These are phyloP conservation scores for Asclepias syriaca DNA, from an alignment of 257 asterid genomes.

Conservation along the genomic window DNA sequence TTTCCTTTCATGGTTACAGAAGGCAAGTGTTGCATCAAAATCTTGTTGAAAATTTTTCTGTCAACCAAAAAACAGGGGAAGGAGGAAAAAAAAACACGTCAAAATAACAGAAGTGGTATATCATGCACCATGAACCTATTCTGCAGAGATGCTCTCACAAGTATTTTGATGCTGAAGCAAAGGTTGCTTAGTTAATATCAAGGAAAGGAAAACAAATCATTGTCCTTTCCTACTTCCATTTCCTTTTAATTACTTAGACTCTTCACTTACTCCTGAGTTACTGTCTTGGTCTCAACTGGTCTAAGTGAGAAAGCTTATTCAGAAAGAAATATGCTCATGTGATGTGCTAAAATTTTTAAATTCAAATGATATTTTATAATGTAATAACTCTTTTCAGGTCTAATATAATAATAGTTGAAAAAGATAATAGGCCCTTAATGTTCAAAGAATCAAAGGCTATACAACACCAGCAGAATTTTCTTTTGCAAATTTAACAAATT, in stretches of 20 bases:
- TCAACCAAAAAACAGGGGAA: constrained; percentile 18
- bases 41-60: constrained; percentile 86
- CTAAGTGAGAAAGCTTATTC: neutral
- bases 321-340: neutral
- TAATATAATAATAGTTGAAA: neutral
- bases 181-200: neutral
- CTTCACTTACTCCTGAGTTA: neutral
- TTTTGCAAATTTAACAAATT: neutral
- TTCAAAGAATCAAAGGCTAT: neutral
- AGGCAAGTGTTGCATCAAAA: constrained; percentile 91
- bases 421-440: neutral
- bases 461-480: neutral
- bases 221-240: neutral
- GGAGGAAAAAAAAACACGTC: constrained; percentile 4
- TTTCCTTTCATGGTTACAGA: constrained; percentile 74
- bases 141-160: neutral
- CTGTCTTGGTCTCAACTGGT: neutral
- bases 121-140: neutral
- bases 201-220: neutral
- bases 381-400: neutral
- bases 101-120: constrained; percentile 21
- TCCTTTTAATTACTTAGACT: neutral
- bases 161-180: neutral
- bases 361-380: neutral
- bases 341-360: neutral